A percentile compares a stretch with the other conserved stretches of the same genome.
phyloP scores from a whole-genome alignment of 139 green algal genomes.

The Eudorina sp. region DNA sequence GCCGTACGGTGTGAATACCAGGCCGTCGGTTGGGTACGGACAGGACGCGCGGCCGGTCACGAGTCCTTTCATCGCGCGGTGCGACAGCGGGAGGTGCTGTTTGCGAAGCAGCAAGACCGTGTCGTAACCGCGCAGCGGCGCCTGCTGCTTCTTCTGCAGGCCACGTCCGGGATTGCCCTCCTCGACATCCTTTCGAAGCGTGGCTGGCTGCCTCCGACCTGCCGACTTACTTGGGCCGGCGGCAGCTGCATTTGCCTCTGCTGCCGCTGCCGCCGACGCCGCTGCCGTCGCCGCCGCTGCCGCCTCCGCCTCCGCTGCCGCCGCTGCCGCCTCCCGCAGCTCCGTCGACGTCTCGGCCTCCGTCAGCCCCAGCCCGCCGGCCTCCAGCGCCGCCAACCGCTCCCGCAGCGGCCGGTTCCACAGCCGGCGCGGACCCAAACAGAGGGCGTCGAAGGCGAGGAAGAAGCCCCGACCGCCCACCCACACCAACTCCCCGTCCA shows the following conservation, averaged over 20 bases:
- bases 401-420: slow-evolving; percentile 49
- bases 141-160: slow-evolving; percentile 56
- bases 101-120: slow-evolving; percentile 46
- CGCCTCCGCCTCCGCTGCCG: background rate
- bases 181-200: too few species aligned
- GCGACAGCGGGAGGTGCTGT: slow-evolving; percentile 25
- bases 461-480: slow-evolving; percentile 48
- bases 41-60: background rate
- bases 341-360: background rate
- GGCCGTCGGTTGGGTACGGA: slow-evolving; percentile 53
- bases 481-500: slow-evolving; percentile 63
- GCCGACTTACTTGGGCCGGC: background rate
- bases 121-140: slow-evolving; percentile 15
- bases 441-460: slow-evolving; percentile 54
- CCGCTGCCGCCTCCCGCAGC: background rate
- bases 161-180: too few species aligned
- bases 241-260: background rate
- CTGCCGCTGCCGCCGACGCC: too few species aligned
- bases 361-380: background rate
- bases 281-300: background rate
- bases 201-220: too few species aligned
- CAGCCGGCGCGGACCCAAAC: background rate
- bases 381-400: slow-evolving; percentile 27
- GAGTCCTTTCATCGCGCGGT: slow-evolving; percentile 25
- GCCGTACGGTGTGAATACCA: slow-evolving; percentile 55